Evolutionary conservation across 108 stramenopile species (phyloP).

Genomic region (Discostella pseudostelligera): DNA sequence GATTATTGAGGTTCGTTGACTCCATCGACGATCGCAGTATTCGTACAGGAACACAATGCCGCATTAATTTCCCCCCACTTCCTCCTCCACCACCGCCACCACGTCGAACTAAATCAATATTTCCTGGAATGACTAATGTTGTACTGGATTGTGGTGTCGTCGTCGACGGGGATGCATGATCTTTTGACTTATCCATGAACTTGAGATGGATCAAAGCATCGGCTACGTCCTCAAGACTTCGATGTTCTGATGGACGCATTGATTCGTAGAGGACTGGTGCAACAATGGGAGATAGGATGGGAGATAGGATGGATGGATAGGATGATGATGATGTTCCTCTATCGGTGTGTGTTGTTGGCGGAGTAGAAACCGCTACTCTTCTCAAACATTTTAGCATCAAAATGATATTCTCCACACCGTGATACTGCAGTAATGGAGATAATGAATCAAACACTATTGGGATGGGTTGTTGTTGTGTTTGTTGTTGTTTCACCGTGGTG

Average conservation of each 20-base stretch:
- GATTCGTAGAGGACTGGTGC: slow-evolving; percentile 39
- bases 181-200: not conserved
- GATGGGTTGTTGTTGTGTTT: slow-evolving; percentile 16
- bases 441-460: slow-evolving; percentile 39
- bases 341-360: not conserved
- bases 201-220: slow-evolving; percentile 30
- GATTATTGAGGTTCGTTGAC: not conserved
- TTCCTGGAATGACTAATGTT: slow-evolving; percentile 12
- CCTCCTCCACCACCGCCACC: slow-evolving; percentile 25
- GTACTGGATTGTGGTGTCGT: not conserved
- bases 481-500: too few species aligned
- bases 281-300: slow-evolving; percentile 37
- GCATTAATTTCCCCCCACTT: slow-evolving; percentile 32
- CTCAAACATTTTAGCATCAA: slow-evolving; percentile 31
- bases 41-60: slow-evolving; percentile 21
- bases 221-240: slow-evolving; percentile 32
- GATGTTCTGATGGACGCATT: slow-evolving; percentile 27
- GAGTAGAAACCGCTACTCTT: not conserved
- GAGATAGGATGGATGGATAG: slow-evolving; percentile 31
- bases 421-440: slow-evolving; percentile 26
- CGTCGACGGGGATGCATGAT: not conserved
- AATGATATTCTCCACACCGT: slow-evolving; percentile 29
- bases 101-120: slow-evolving; percentile 34
- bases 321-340: slow-evolving; percentile 4
- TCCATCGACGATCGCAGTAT: slow-evolving; percentile 9